Conservation (phyloP, 2,329 filamentous ascomycete species). For the Xylariaceae sp. region DNA sequence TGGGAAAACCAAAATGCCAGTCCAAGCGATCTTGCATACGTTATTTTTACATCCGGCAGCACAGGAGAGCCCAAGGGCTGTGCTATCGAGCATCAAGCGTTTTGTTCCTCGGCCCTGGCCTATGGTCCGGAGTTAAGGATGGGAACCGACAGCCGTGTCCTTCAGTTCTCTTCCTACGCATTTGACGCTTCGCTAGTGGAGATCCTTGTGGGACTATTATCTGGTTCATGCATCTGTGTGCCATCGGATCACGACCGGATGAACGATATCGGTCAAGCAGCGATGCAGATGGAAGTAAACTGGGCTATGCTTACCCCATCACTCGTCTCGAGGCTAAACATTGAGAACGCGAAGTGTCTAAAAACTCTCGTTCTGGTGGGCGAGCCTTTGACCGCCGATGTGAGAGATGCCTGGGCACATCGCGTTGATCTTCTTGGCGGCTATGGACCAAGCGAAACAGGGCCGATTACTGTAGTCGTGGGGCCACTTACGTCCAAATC, state of each 20-base stretch:
- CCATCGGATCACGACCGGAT: conserved; percentile 12
- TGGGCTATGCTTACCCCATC: conserved; percentile 15
- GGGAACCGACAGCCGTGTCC: not conserved
- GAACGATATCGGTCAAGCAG: conserved; percentile 9
- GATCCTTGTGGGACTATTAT: conserved; percentile 4
- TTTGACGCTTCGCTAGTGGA: conserved; percentile 12
- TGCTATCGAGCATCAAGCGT: not conserved
- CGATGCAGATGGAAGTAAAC: conserved; percentile 4
- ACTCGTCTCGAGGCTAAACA: conserved; percentile 5
- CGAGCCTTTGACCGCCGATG: conserved; percentile 6
- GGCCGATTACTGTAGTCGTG: conserved; percentile 9
- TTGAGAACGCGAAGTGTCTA: conserved; percentile 4
- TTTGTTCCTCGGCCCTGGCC: not conserved
- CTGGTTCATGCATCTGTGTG: conserved; percentile 11
- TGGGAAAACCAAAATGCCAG: not conserved
- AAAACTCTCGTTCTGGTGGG: conserved; percentile 9
- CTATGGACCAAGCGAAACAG: conserved; percentile 15
- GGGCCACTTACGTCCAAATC: not conserved
- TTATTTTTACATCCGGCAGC: conserved; percentile 1
- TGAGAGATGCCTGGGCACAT: conserved; percentile 8
- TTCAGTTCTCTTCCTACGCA: conserved; percentile 11
- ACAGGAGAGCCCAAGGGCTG: not conserved
- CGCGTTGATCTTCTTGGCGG: conserved; percentile 12
- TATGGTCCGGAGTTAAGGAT: conserved; percentile 1
- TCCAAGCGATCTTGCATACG: conserved; percentile 5